Base-by-base conservation (phyloP, 805 yeast genomes). In the Candida incommunis region DNA sequence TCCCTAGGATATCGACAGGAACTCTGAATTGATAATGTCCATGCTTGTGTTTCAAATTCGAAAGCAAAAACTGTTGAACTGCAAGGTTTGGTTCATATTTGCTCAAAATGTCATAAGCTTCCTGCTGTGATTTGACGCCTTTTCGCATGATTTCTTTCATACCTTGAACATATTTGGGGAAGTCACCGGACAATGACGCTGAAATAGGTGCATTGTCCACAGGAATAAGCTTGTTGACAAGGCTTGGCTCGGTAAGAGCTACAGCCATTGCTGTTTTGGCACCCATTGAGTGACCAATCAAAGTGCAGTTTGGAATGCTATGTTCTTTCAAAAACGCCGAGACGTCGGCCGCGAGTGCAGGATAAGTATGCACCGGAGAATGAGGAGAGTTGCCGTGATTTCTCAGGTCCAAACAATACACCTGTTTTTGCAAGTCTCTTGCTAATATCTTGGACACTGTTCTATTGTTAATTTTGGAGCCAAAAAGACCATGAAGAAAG, bases 311-410 rank as follows among this genome's bases (percentile, higher is more conserved):
- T 22, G 58, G 52, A 41, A 70, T 52, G 2, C 60, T 51, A 34
- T 70, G 67, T 2, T 72, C 74, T 1, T 57, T 54, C 9, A 88
- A 71, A 57, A 87, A 90, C 18, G 63, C 54, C 51, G 79, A 86
- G n/a, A 90, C 86, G 59, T 90, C 98, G 0, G 83, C 79, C 0
- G 95, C 81, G 66, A 90, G 67, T 1, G 88, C 67, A 1, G 82
- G 80, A 60, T 88, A 88, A 56, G 82, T 88, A 54, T 83, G 84
- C 24, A 81, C 65, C 0, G 61, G 56, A n/a, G 55, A 58, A 53
- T 82, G 94, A 1, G 96, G 96, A 1, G 95, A 83, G n/a, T 72
- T 77, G 1, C 98, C 98, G 59, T 88, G 96, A 62, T 92, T 88
- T 49, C 98, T 68, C 47, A 88, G 67, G 59, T 90, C 97, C 16